These are phyloP conservation scores for Leucocoprinus birnbaumii DNA, from an alignment of 768 basidiomycete genomes.

Conservation along the genomic window DNA sequence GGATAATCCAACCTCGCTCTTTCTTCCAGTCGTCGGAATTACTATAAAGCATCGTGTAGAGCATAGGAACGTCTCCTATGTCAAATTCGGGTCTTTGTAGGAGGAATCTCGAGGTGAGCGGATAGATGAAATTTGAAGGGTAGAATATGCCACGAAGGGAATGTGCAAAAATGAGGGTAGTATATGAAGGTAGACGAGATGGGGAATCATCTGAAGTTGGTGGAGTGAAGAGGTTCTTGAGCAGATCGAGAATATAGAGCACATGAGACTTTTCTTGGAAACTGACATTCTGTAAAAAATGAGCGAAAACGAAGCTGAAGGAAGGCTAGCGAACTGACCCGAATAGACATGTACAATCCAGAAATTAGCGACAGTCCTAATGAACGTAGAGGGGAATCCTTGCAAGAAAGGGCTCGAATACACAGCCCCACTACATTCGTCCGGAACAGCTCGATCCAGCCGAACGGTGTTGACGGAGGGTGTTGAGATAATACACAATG, in stretches of 20 bases:
- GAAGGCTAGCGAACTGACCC: slow-evolving; percentile 43
- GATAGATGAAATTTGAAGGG: slow-evolving; percentile 87
- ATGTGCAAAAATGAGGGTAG: slow-evolving; percentile 80
- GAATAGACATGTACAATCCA: slow-evolving; percentile 54
- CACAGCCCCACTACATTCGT: slow-evolving; percentile 76
- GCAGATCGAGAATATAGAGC: slow-evolving; percentile 60
- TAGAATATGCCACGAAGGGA: slow-evolving; percentile 81
- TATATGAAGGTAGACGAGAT: slow-evolving; percentile 69
- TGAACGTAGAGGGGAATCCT: slow-evolving; percentile 55
- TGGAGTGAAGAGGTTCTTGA: slow-evolving; percentile 55
- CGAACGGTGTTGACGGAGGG: slow-evolving; percentile 53
- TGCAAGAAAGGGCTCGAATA: slow-evolving; percentile 69
- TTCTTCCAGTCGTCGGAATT: slow-evolving; percentile 78
- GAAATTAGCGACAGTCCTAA: slow-evolving; percentile 61
- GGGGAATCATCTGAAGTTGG: slow-evolving; percentile 30
- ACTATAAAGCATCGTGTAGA: slow-evolving; percentile 87
- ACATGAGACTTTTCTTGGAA: slow-evolving; percentile 81
- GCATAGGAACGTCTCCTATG: slow-evolving; percentile 80
- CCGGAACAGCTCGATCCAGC: slow-evolving; percentile 87
- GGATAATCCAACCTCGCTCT: slow-evolving; percentile 87
- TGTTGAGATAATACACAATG: slow-evolving; percentile 61
- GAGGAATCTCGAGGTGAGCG: slow-evolving; percentile 81
- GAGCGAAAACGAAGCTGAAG: not conserved
- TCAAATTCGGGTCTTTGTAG: slow-evolving; percentile 87
- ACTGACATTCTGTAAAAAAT: slow-evolving; percentile 43